Base-by-base conservation (phyloP, 768 basidiomycete species). In the Saitozyma podzolica region DNA sequence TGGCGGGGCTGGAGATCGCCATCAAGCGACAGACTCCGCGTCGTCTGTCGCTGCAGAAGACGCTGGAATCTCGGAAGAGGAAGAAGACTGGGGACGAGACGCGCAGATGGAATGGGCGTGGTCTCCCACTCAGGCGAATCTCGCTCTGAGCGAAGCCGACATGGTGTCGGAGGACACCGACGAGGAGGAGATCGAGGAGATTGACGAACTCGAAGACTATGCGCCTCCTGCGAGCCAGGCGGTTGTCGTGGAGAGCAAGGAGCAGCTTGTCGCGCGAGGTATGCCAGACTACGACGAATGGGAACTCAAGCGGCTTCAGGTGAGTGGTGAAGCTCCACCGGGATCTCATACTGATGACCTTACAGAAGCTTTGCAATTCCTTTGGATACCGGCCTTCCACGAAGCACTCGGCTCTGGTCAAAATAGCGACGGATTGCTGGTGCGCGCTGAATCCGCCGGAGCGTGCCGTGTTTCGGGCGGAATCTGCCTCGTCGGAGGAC, bases 201-300 rank as follows among this genome's bases (percentile, higher is more conserved):
- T 47, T n/a, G 59, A 60, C 11, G 53, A 50, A 3, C 2, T 47
- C 45, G 54, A 47, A 6, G 13, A 11, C 13, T 17, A 47, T 6
- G 13, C 1, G 45, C n/a, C 45, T 13, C 45, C 13, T 17, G 45
- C 13, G 13, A 54, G 29, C 53, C 29, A 54, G 39, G 41, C 49
- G n/a, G 56, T 16, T 3, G 29, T 2, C 5, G 29, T 29, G 49
- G 66, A 67, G 45, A 67, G 42, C 39, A 14, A 42, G 19, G 57
- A 54, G 17, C 60, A 71, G 17, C 57, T 71, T n/a, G 13, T 60
- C 8, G 40, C 48, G 9, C 50, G 73, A 20, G 71, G 70, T 8
- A 75, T 75, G 74, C 74, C 74, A 50, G 66, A 73, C 40, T 75
- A 75, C 50, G 54, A 41, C 9, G 43, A 56, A 9, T 73, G 71